Percentiles rank a stretch among this genome's conserved stretches.
Evolutionary conservation across 306 rosid genomes (phyloP).

Genomic region (Malus asiatica): DNA sequence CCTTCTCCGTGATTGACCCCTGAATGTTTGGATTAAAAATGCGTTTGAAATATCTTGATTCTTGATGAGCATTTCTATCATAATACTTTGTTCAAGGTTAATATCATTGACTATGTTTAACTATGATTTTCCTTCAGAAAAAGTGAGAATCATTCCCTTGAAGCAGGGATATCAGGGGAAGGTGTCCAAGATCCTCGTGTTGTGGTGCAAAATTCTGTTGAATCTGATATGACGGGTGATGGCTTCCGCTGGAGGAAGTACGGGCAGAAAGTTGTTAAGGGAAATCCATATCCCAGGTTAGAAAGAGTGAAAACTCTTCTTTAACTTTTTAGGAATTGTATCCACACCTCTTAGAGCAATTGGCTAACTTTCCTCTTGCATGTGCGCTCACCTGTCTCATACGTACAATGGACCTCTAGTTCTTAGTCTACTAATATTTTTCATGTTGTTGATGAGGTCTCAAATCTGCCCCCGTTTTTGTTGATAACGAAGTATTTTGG

Average conservation of each 20-base stretch:
- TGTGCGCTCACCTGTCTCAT: background rate
- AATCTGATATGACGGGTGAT: slow-evolving; percentile 60
- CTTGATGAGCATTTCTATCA: background rate
- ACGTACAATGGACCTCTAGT: background rate
- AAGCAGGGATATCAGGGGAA: slow-evolving; percentile 49
- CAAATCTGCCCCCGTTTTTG: background rate
- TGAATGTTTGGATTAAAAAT: background rate
- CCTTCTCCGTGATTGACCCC: background rate
- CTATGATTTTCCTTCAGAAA: slow-evolving; percentile 41
- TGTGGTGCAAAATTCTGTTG: slow-evolving; percentile 51
- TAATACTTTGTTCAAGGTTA: background rate
- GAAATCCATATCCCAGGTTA: slow-evolving; percentile 88
- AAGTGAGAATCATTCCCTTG: slow-evolving; percentile 49
- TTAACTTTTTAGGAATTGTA: background rate
- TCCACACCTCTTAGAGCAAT: background rate
- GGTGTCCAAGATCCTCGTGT: slow-evolving; percentile 44
- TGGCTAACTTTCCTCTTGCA: background rate
- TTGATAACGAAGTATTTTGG: background rate
- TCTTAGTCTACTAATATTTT: background rate
- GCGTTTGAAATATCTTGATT: background rate
- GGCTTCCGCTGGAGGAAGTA: slow-evolving; percentile 99
- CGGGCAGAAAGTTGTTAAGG: slow-evolving; percentile 89
- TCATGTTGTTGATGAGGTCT: background rate
- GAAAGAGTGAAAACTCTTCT: background rate
- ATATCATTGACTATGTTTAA: background rate